Conservation (phyloP, 371 early-diverging fungal species). For the Mortierella sp. region DNA sequence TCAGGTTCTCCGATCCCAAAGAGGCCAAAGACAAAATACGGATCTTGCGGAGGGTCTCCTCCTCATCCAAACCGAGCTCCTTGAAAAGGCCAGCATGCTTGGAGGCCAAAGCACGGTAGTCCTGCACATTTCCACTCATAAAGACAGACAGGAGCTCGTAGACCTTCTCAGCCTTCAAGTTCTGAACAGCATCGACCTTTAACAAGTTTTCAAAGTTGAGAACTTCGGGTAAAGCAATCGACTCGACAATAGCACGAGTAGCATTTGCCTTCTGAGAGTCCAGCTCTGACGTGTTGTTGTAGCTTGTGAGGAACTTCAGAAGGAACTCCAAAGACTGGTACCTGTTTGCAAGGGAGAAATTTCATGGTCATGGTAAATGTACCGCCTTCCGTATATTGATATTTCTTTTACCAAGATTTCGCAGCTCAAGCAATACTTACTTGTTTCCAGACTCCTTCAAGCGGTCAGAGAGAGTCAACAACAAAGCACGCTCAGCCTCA, state of each 20-base stretch:
- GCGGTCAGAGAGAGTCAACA: constrained; percentile 71
- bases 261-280: constrained; percentile 63
- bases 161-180: constrained; percentile 61
- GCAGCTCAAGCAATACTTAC: constrained; percentile 61
- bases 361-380: background rate
- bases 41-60: constrained; percentile 82
- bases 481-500: constrained; percentile 69
- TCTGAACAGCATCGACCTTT: constrained; percentile 73
- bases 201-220: constrained; percentile 86
- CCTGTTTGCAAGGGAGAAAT: background rate
- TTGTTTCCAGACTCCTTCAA: constrained; percentile 70
- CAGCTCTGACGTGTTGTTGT: constrained; percentile 56
- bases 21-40: constrained; percentile 87
- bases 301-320: constrained; percentile 74
- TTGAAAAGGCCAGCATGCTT: constrained; percentile 63
- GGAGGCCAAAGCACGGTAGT: constrained; percentile 71
- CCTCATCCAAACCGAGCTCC: constrained; percentile 66
- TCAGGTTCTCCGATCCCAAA: constrained; percentile 79
- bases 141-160: constrained; percentile 82
- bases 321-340: constrained; percentile 45
- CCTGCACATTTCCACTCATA: constrained; percentile 74
- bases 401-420: no score
- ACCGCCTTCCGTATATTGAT: no score
- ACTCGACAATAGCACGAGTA: constrained; percentile 53
- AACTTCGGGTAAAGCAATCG: constrained; percentile 78